Evolutionary conservation across 768 basidiomycete genomes (phyloP).

Genomic region (Lactarius sanguifluus): DNA sequence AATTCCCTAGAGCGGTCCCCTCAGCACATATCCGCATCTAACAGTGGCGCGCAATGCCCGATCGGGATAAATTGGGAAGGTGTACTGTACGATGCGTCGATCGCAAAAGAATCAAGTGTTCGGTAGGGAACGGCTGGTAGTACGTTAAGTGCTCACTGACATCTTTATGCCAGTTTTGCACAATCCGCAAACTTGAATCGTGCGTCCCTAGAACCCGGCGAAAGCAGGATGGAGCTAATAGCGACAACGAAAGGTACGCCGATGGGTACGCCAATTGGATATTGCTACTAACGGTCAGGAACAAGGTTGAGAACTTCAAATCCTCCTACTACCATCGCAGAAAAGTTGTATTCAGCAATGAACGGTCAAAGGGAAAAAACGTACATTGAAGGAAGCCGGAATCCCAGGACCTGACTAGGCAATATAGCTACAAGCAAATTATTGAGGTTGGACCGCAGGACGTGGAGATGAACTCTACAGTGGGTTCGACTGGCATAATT

Average conservation of each 20-base stretch:
- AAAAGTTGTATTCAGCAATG: background rate
- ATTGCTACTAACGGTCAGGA: background rate
- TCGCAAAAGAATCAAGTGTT: background rate
- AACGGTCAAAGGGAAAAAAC: background rate
- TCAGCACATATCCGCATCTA: background rate
- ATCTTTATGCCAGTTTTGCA: too few species aligned
- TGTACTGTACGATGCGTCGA: background rate
- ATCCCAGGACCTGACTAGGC: background rate
- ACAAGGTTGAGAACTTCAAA: background rate
- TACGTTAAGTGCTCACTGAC: background rate
- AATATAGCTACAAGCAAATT: background rate
- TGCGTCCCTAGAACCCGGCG: background rate
- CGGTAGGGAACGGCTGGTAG: background rate
- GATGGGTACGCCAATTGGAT: background rate
- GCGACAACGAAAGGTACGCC: background rate
- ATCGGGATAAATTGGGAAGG: background rate
- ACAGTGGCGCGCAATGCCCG: background rate
- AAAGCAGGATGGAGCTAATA: background rate
- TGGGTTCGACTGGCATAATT: too few species aligned
- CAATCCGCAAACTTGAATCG: background rate
- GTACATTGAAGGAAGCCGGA: background rate
- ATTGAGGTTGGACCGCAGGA: background rate
- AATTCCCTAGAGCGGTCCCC: slow-evolving; percentile 1
- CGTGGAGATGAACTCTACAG: too few species aligned
- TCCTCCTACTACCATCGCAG: background rate